Base-by-base conservation (phyloP, 176 grass and related monocot genomes). In the Saccharum spontaneum region DNA sequence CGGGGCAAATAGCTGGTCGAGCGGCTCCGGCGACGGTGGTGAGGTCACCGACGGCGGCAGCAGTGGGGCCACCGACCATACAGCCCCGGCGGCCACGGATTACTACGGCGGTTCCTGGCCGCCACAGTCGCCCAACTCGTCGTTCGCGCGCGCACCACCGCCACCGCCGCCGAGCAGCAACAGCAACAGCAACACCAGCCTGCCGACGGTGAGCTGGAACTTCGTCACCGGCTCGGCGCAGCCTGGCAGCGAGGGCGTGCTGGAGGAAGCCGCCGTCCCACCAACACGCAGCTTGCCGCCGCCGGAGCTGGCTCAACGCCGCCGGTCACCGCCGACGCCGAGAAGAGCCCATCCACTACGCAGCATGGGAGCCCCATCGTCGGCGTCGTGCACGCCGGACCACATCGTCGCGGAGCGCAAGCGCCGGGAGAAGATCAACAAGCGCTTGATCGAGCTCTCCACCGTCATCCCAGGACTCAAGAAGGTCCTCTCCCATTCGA, bases 371-470 rank as follows among this genome's bases (percentile, higher is more conserved):
- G 17, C 36, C 57, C 12, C 39, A 44, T 15, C 9, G 45, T 70
- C 31, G 50, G 66, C 17, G 73, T 13, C 82, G 36, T 69, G 82
- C 45, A 66, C 72, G 20, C 85, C 83, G 44, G 91, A 93, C n/a
- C 94, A 96, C 63, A 81, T 93, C 43, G 85, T 96, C 46, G 89
- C 94, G 1, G 94, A 96, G 81, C 82, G 94, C 24, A 89, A 85
- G 74, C 81, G 94, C 5, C 66, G 94, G 73, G 94, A 93, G 86
- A 96, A 91, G 84, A 92, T 96, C 78, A 96, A 91, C 64, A 69
- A 93, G 69, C 79, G 86, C 8, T 89, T 93, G 68, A 83, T 93
- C 70, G 94, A 93, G 80, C 91, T 93, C 72, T 96, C 91, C 57
- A 85, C 87, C n/a, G 65, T 91, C 59, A 91, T 96, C 68, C 94